Conservation (phyloP, 208 protist species). For the Trypanosoma congolense region DNA sequence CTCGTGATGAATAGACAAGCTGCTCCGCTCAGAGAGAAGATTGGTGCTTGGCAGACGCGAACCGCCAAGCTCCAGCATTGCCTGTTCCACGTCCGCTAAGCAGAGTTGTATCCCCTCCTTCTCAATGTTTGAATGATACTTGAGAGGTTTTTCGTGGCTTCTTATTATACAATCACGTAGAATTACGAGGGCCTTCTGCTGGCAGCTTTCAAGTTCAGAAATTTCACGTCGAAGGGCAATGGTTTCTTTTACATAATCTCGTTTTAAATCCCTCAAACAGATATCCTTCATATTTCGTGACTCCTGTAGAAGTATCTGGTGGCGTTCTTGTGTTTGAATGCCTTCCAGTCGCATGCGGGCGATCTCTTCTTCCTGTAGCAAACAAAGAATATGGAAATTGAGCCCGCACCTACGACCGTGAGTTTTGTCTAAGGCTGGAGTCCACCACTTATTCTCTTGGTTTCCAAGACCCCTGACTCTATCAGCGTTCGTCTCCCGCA, state of each 20-base stretch:
- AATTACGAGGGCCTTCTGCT: slow-evolving; percentile 7
- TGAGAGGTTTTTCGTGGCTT: not conserved
- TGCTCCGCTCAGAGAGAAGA: not conserved
- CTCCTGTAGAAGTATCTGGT: slow-evolving; percentile 7
- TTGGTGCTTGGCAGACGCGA: not conserved
- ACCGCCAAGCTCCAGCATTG: not conserved
- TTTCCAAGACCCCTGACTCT: slow-evolving; percentile 3
- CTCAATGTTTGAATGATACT: not conserved
- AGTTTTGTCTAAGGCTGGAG: not conserved
- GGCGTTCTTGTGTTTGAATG: slow-evolving; percentile 8
- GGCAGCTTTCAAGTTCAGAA: slow-evolving; percentile 1
- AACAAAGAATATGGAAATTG: slow-evolving; percentile 1
- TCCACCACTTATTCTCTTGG: not conserved
- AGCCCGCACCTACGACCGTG: not conserved
- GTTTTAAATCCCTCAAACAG: slow-evolving; percentile 1
- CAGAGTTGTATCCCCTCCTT: not conserved
- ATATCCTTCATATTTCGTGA: slow-evolving; percentile 10
- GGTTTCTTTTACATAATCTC: slow-evolving; percentile 1
- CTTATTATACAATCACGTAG: slow-evolving; percentile 7
- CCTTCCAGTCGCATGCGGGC: slow-evolving; percentile 1
- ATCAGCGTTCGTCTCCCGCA: slow-evolving; percentile 1
- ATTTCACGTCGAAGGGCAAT: slow-evolving; percentile 5
- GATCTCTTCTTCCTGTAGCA: slow-evolving; percentile 16
- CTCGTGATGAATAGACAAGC: not conserved
- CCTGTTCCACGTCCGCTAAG: not conserved